Evolutionary conservation across 139 green algal species (phyloP).

Genomic region (Coelastrella sp.): DNA sequence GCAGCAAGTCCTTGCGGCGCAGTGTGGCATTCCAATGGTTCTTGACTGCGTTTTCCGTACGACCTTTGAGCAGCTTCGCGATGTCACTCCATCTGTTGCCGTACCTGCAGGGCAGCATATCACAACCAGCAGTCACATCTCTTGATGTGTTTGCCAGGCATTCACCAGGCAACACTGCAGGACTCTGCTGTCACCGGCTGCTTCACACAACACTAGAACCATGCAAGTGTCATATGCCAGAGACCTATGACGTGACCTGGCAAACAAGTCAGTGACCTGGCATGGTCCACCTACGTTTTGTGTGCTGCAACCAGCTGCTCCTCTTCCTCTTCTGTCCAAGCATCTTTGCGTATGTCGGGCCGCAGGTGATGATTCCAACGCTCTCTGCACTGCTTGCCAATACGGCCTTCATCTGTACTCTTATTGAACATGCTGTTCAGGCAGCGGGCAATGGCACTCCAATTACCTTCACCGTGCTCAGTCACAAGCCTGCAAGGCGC

Average conservation of each 20-base stretch:
- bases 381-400: conserved; percentile 86
- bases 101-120: not conserved
- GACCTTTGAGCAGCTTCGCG: conserved; percentile 51
- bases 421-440: conserved; percentile 64
- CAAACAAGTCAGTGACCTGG: not conserved
- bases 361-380: conserved; percentile 88
- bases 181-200: no score
- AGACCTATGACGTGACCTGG: not conserved
- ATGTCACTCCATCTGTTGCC: conserved; percentile 70
- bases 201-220: no score
- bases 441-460: conserved; percentile 73
- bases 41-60: conserved; percentile 82
- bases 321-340: conserved; percentile 77
- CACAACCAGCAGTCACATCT: no score
- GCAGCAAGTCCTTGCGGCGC: conserved; percentile 58
- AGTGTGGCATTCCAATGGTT: conserved; percentile 92
- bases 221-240: not conserved
- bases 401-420: conserved; percentile 70
- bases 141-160: no score
- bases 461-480: conserved; percentile 79
- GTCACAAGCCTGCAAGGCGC: conserved; percentile 71
- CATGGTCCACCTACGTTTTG: conserved; percentile 24
- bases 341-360: conserved; percentile 79
- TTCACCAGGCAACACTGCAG: no score
- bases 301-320: conserved; percentile 48